A percentile compares a stretch with the other conserved stretches of the same genome.
Conservation (phyloP, 139 green algal species). For the Chlorella sp. region DNA sequence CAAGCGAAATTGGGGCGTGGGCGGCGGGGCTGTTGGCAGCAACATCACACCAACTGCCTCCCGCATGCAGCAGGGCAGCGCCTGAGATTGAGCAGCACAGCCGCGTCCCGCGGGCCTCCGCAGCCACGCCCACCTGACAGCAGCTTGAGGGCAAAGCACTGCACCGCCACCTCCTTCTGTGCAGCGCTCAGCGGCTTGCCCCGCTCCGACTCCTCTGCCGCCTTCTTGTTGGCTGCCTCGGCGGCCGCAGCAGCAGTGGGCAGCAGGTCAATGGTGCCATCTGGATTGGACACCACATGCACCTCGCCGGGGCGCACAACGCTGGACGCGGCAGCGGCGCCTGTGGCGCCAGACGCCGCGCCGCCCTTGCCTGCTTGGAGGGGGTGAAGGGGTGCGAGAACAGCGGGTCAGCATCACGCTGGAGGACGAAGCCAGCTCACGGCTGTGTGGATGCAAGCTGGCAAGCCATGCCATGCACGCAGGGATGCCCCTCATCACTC, state of each 20-base stretch:
- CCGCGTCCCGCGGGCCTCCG: no score
- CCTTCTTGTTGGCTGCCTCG: constrained; percentile 7
- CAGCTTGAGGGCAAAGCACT: constrained; percentile 78
- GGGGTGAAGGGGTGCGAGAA: background rate
- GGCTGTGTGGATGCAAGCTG: no score
- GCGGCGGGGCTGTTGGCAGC: no score
- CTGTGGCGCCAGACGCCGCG: background rate
- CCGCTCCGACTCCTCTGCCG: background rate
- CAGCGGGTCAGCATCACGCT: no score
- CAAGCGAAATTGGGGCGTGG: no score
- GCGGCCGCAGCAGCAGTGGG: background rate
- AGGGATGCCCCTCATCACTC: no score
- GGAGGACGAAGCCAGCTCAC: no score
- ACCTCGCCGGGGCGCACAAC: constrained; percentile 5
- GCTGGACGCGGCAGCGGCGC: background rate
- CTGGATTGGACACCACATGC: background rate
- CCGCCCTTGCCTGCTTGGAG: background rate
- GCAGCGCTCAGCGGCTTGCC: constrained; percentile 26
- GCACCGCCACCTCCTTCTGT: constrained; percentile 50
- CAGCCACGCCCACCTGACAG: constrained; percentile 67
- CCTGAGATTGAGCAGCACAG: no score
- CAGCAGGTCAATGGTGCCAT: constrained; percentile 5
- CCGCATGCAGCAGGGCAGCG: no score
- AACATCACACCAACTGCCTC: no score
- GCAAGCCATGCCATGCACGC: no score